A percentile compares a stretch with the other conserved stretches of the same genome.
Evolutionary conservation across 768 basidiomycete genomes (phyloP).

Genomic region (Podaxis sp.): DNA sequence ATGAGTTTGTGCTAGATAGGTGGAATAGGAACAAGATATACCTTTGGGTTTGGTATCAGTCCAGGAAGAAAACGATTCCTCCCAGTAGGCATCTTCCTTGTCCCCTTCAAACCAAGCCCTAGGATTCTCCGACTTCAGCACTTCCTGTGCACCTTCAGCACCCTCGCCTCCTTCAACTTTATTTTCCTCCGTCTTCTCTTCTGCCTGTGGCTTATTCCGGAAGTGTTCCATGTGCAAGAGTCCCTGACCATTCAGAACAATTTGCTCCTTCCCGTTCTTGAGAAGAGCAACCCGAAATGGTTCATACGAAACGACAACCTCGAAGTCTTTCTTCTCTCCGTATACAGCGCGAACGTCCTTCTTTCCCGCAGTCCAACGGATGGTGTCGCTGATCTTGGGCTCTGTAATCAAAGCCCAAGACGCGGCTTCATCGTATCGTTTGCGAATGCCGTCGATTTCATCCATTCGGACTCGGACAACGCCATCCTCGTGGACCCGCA

Average conservation of each 20-base stretch:
- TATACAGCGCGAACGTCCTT: slow-evolving; percentile 63
- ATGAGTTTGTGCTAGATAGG: neutral
- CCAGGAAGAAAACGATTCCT: slow-evolving; percentile 84
- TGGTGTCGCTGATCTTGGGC: slow-evolving; percentile 57
- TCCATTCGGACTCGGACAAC: slow-evolving; percentile 93
- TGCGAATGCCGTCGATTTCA: slow-evolving; percentile 73
- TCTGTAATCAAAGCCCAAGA: slow-evolving; percentile 83
- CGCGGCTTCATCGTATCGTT: slow-evolving; percentile 90
- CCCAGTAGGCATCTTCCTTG: slow-evolving; percentile 81
- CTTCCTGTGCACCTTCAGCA: slow-evolving; percentile 46
- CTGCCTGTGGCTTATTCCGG: slow-evolving; percentile 56
- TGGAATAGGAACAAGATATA: slow-evolving; percentile 27
- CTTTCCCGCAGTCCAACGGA: slow-evolving; percentile 68
- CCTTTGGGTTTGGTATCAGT: slow-evolving; percentile 96
- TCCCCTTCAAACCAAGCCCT: slow-evolving; percentile 89
- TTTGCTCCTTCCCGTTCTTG: slow-evolving; percentile 74
- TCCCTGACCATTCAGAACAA: slow-evolving; percentile 86
- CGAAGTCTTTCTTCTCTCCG: slow-evolving; percentile 58
- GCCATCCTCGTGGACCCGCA: slow-evolving; percentile 84
- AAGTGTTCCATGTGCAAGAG: slow-evolving; percentile 99
- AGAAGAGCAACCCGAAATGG: slow-evolving; percentile 76
- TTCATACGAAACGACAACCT: slow-evolving; percentile 67
- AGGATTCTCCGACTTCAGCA: slow-evolving; percentile 49
- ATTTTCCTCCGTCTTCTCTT: slow-evolving; percentile 42
- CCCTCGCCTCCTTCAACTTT: slow-evolving; percentile 42